Evolutionary conservation across 169 alveolate species (phyloP), one percentile per base, ranked within the genome.

Genomic region (Babesia gibsoni): DNA sequence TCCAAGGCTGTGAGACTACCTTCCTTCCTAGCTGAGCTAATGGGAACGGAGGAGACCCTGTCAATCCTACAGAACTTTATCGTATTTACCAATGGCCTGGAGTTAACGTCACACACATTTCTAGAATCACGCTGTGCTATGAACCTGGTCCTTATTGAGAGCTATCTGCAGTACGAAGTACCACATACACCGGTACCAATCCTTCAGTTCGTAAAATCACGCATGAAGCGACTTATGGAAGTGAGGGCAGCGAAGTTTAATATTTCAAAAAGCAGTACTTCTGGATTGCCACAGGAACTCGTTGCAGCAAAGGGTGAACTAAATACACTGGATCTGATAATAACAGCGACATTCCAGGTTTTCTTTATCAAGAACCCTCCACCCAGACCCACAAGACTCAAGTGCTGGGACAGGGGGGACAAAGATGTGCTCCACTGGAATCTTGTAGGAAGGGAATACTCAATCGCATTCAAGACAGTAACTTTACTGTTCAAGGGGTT

Each of bases 351-450:
- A 33, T 46, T 61, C 23, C 72, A 45, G 46, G 32, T 61, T 6
- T 61, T 61, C 45, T 61, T 61, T 32, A 23, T 10, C 41, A 29
- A 42, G 3, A 8, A 29, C 29, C 12, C 72, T 12, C 33, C 72
- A 4, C 2, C 72, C 12, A 35, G 3, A 0, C 1, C 20, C 4
- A 29, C 20, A 2, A 3, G 22, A 8, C 30, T 1, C 0, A 5
- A 10, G 6, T 4, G 39, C 10, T n/a, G 23, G 36, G 59, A 61
- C 35, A 27, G 72, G 14, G 1, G 18, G 9, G 18, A 16, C 53
- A 42, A 37, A 33, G 72, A 61, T 48, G 72, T 61, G 10, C 35
- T 61, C 58, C 72, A 61, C 50, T 61, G 72, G 72, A 45, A 43
- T 58, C 46, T 61, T 23, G 42, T 73, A 1, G 75, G 67, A 3